Evolutionary conservation across 108 stramenopile genomes (phyloP).

Genomic region (Aureococcus anophagefferens): DNA sequence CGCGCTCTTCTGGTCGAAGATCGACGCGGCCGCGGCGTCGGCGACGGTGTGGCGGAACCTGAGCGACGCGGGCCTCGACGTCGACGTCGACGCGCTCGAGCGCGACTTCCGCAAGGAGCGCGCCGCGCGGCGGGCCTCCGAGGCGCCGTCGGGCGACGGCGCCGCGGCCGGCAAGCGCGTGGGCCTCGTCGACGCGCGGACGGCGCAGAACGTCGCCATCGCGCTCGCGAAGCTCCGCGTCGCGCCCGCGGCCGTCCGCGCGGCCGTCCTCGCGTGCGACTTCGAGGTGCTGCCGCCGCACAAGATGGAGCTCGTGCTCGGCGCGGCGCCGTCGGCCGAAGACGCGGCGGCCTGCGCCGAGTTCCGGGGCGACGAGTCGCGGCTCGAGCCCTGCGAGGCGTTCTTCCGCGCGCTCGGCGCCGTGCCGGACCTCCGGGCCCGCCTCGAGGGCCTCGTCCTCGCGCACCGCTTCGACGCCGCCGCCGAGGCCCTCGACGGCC

Average conservation of each 20-base stretch:
- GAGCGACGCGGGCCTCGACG: not conserved
- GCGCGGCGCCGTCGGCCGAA: constrained; percentile 14
- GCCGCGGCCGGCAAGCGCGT: not conserved
- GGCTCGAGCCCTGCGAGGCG: constrained; percentile 21
- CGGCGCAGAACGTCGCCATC: constrained; percentile 29
- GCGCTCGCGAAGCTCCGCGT: constrained; percentile 16
- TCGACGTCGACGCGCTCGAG: constrained; percentile 13
- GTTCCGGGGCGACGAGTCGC: constrained; percentile 14
- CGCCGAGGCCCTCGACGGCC: constrained; percentile 17
- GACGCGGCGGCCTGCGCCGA: constrained; percentile 12
- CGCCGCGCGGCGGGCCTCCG: not conserved
- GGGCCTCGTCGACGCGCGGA: constrained; percentile 24
- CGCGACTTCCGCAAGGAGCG: constrained; percentile 4
- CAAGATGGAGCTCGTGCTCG: constrained; percentile 8
- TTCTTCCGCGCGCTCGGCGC: constrained; percentile 10
- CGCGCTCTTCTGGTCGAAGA: constrained; percentile 17
- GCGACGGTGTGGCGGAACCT: constrained; percentile 14
- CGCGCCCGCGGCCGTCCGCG: constrained; percentile 4
- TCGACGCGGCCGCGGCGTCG: not conserved
- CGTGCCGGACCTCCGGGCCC: constrained; percentile 16
- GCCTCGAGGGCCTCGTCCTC: constrained; percentile 11
- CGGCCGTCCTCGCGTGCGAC: constrained; percentile 19
- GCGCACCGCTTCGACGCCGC: constrained; percentile 13
- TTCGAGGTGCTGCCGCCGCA: constrained; percentile 6
- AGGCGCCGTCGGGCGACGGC: not conserved